Base-by-base conservation (phyloP, 208 protist genomes). In the Naegleria gruberi region DNA sequence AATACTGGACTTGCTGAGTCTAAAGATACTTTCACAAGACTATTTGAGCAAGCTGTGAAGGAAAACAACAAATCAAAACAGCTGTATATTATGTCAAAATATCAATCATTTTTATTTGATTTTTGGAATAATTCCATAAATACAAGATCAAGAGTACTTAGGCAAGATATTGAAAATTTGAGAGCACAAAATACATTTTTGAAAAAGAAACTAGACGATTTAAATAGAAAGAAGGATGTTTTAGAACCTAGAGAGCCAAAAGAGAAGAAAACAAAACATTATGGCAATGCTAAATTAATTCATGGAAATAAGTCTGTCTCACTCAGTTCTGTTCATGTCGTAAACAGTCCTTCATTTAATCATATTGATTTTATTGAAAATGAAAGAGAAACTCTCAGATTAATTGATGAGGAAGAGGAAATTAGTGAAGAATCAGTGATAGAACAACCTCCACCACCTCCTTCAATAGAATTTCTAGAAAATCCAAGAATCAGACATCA, bases 81-180 rank as follows among this genome's bases (percentile, higher is more conserved):
- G 40, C 40, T 87, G 42, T 87, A 42, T 37, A 30, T 87, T 19
- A 34, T 46, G 26, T 87, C 83, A 55, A 30, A 87, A 34, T 87
- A 87, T 55, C 83, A 87, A 87, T 55, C 41, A 55, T 87, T 55
- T 55, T 23, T 87, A 23, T 55, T 55, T 41, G 34, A 30, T 40
- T 87, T 87, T 41, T 87, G 83, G 83, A 87, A 87, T 15, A 37
- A 51, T 87, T 87, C 83, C 1, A 87, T 87, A 37, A 41, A 41
- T 87, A 6, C 51, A 19, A 87, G 34, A 12, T 23, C 26, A 40
- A 40, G 4, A 55, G 17, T 43, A 12, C 40, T 87, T 23, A 30
- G n/a, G 2, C 44, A 55, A 41, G 83, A 87, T 55, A 12, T 87
- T 37, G 12, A n/a, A 51, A 87, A 55, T 55, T 41, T 87, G 23